These are phyloP conservation scores for Stemphylium vesicarium DNA, from an alignment of 2,329 filamentous ascomycete genomes.

Conservation along the genomic window DNA sequence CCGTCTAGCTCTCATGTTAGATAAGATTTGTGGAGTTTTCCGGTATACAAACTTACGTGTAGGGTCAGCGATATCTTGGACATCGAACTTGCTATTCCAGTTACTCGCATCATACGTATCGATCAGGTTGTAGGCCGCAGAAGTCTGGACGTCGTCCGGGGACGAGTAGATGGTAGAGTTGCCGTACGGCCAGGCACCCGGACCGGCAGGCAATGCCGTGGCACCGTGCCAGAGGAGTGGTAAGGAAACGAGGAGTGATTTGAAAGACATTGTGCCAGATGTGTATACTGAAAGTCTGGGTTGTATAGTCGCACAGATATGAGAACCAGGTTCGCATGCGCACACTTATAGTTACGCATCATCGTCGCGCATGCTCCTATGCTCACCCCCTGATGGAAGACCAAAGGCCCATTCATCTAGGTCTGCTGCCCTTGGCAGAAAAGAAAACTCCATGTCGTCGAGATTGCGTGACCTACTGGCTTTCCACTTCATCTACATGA, in stretches of 20 bases:
- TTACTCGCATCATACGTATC: constrained; percentile 48
- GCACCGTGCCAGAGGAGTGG: constrained; percentile 29
- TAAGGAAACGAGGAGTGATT: constrained; percentile 18
- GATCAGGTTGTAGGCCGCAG: constrained; percentile 38
- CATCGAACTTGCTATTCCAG: constrained; percentile 47
- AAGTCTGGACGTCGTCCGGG: constrained; percentile 12
- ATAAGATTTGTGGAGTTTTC: neutral
- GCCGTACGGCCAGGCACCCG: constrained; percentile 32
- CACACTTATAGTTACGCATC: constrained; percentile 20
- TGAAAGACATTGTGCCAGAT: constrained; percentile 23
- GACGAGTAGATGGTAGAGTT: constrained; percentile 20
- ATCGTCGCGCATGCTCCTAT: constrained; percentile 2
- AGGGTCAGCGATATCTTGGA: constrained; percentile 45
- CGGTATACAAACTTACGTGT: constrained; percentile 33
- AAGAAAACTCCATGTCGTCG: neutral
- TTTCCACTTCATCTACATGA: constrained; percentile 6
- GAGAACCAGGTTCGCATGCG: neutral
- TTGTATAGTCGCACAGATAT: constrained; percentile 14
- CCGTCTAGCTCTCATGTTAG: constrained; percentile 31
- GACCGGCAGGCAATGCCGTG: constrained; percentile 29
- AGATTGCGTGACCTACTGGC: constrained; percentile 22
- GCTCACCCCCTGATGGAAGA: neutral
- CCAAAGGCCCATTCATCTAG: constrained; percentile 1
- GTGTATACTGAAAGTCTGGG: neutral
- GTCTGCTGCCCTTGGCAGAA: constrained; percentile 14